Base-by-base conservation (phyloP, 345 rosid genomes). In the Salix koriyanagi region DNA sequence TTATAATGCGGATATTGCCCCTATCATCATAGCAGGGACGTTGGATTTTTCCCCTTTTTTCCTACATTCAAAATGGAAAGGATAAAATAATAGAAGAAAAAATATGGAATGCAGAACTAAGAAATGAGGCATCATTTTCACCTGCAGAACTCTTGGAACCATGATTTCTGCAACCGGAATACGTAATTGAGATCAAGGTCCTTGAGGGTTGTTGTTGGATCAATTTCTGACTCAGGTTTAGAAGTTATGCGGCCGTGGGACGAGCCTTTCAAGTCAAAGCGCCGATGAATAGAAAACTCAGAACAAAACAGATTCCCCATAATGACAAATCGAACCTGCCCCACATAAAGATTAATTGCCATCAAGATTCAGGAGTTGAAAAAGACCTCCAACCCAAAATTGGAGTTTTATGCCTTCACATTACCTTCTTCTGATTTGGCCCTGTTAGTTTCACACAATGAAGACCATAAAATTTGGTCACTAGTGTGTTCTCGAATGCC, bases 71-170 rank as follows among this genome's bases (percentile, higher is more conserved):
- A 42, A 42, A 42, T 42, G 25, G 44, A n/a, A 54, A 30, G 75
- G 18, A 58, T 2, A 42, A 25, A 26, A 64, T 12, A 58, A 65
- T 50, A 69, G 34, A 8, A 23, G 14, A 64, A 68, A 25, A 44
- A 41, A 30, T 26, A 16, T 21, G 28, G 39, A 46, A 19, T 25
- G 28, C 44, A 42, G 30, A 70, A 11, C 30, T 67, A 18, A 30
- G n/a, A 21, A 48, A 12, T 10, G 52, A 67, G 69, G 25, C 70
- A 72, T 54, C 36, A 41, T 61, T 42, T 72, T 79, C 42, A 95
- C 99, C 96, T 91, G 91, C 92, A 91, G 70, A 95, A 91, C 80
- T 95, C 98, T 85, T 88, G 95, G 85, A 87, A 94, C 96, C 97
- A 92, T 25, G 76, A 75, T 76, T 88, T 91, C 76, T 91, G 91